Conservation (phyloP, 139 green algal species). For the Protoeuglena noctilucae region DNA sequence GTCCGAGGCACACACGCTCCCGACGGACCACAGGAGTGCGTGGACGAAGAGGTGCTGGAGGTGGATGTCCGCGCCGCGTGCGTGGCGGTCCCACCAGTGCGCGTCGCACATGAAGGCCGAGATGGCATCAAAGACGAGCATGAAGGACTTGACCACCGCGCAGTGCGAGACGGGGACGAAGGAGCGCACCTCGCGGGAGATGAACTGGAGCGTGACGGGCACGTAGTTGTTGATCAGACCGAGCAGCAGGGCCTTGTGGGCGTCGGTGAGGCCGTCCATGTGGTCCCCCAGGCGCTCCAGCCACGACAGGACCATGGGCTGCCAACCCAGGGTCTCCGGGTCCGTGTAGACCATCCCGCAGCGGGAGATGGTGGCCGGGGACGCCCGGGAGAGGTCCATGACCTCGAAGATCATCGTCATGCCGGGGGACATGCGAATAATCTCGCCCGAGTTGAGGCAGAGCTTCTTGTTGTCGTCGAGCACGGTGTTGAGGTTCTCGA, state of each 20-base stretch:
- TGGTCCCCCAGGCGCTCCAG: background rate
- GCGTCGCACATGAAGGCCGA: background rate
- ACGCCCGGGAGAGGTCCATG: slow-evolving; percentile 8
- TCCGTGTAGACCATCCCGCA: slow-evolving; percentile 11
- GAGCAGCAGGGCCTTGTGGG: background rate
- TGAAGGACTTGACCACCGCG: background rate
- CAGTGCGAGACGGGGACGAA: background rate
- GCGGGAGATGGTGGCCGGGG: slow-evolving; percentile 9
- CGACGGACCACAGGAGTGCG: background rate
- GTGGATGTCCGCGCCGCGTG: background rate
- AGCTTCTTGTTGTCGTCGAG: slow-evolving; percentile 14
- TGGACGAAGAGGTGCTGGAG: background rate
- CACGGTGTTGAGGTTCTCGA: slow-evolving; percentile 22
- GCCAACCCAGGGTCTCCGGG: slow-evolving; percentile 1
- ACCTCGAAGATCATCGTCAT: slow-evolving; percentile 14
- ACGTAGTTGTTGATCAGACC: background rate
- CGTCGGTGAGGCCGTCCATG: background rate
- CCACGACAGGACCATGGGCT: slow-evolving; percentile 3
- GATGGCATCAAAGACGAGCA: background rate
- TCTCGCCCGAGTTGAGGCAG: slow-evolving; percentile 9
- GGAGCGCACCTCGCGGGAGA: background rate
- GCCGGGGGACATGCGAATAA: slow-evolving; percentile 2
- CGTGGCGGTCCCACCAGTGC: background rate
- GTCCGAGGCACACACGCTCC: background rate
- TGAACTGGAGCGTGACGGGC: background rate